Conservation (phyloP, 495 filamentous ascomycete species). For the Penicillium macrosclerotiorum region DNA sequence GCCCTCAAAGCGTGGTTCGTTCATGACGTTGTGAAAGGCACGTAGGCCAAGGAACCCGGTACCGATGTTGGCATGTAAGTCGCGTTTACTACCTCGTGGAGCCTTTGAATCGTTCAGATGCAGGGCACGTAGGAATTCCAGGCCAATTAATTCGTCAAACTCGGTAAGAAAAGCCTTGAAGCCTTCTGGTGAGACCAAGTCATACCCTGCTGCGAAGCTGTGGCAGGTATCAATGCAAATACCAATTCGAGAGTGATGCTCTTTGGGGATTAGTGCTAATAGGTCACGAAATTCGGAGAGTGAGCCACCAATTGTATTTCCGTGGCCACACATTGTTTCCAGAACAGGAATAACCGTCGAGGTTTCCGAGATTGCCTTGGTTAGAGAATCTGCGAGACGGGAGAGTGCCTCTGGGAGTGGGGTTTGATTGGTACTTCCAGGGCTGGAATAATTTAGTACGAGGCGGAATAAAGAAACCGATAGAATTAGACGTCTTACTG, state of each 20-base stretch:
- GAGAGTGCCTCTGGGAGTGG: constrained; percentile 65
- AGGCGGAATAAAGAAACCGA: no score
- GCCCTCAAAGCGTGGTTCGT: constrained; percentile 70
- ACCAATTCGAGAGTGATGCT: constrained; percentile 83
- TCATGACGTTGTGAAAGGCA: constrained; percentile 89
- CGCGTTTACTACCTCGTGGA: constrained; percentile 70
- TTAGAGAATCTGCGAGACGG: constrained; percentile 76
- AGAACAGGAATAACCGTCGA: constrained; percentile 74
- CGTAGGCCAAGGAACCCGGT: constrained; percentile 86
- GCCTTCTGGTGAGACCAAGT: constrained; percentile 71
- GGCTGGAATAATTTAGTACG: constrained; percentile 41
- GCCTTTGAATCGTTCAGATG: constrained; percentile 96
- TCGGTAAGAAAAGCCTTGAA: constrained; percentile 69
- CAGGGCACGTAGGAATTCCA: constrained; percentile 75
- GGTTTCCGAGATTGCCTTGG: constrained; percentile 74
- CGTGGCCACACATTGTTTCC: constrained; percentile 92
- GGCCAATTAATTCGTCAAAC: constrained; percentile 78
- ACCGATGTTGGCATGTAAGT: constrained; percentile 93
- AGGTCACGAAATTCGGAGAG: constrained; percentile 86
- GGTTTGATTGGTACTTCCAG: constrained; percentile 70
- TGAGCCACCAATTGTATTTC: constrained; percentile 79
- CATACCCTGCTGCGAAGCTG: constrained; percentile 89
- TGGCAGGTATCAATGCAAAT: constrained; percentile 98
- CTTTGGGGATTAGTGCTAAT: constrained; percentile 61
- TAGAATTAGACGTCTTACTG: constrained; percentile 50